Evolutionary conservation across 2,329 filamentous ascomycete genomes (phyloP).

Genomic region (Ceratocystis papillata): DNA sequence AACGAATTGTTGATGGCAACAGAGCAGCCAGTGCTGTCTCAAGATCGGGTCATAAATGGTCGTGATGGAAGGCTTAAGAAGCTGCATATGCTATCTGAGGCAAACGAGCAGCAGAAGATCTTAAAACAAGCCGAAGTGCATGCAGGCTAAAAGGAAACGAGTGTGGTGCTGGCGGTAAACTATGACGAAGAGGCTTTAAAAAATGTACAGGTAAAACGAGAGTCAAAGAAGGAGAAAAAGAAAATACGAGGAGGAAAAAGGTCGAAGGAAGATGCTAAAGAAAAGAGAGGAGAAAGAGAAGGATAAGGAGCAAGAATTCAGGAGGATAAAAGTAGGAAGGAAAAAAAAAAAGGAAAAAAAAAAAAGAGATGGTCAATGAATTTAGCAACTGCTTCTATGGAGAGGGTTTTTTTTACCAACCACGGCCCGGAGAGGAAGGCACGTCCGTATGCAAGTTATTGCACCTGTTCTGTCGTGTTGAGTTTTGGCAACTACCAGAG

Average conservation of each 20-base stretch:
- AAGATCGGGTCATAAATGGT: not conserved
- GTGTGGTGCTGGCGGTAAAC: slow-evolving; percentile 2
- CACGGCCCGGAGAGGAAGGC: slow-evolving; percentile 6
- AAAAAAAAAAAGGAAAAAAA: slow-evolving; percentile 12
- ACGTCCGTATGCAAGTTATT: slow-evolving; percentile 12
- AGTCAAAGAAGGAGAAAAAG: slow-evolving; percentile 17
- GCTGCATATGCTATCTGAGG: not conserved
- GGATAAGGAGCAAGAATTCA: slow-evolving; percentile 24
- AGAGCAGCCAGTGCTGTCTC: not conserved
- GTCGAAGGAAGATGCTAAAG: slow-evolving; percentile 20
- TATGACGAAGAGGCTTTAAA: slow-evolving; percentile 15
- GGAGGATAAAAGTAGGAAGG: slow-evolving; percentile 5
- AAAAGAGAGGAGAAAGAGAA: slow-evolving; percentile 25
- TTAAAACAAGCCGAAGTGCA: not conserved
- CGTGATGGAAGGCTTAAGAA: not conserved
- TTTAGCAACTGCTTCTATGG: slow-evolving; percentile 1
- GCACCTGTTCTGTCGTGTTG: not conserved
- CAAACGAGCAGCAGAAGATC: not conserved
- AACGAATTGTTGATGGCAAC: too few species aligned
- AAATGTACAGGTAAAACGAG: slow-evolving; percentile 10
- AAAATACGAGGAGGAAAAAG: slow-evolving; percentile 12
- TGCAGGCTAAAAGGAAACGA: not conserved
- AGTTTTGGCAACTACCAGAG: too few species aligned
- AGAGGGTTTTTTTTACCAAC: slow-evolving; percentile 4
- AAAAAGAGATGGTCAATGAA: slow-evolving; percentile 9